Percentiles rank a stretch among this genome's conserved stretches.
Evolutionary conservation across 164 flowering plant species (phyloP).

Genomic region (Buxus sempervirens): DNA sequence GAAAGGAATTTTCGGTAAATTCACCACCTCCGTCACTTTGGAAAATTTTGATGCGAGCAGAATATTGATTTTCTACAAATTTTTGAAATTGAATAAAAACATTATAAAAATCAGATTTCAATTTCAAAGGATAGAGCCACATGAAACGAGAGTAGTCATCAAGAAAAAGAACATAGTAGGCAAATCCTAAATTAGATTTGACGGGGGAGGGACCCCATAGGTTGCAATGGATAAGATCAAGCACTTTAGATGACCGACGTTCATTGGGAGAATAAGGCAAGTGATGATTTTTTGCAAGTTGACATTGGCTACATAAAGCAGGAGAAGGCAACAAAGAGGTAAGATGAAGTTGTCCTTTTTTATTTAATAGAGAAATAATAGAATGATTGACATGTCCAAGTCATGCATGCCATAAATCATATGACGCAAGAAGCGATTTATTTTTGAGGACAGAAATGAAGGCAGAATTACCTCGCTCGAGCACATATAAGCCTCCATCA

Average conservation of each 20-base stretch:
- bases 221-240: background rate
- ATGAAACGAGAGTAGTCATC: background rate
- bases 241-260: background rate
- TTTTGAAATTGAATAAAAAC: background rate
- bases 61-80: background rate
- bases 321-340: background rate
- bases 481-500: background rate
- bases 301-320: background rate
- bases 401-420: background rate
- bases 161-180: background rate
- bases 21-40: background rate
- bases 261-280: background rate
- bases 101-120: background rate
- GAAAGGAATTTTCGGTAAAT: background rate
- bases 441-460: background rate
- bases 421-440: background rate
- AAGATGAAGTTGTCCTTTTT: background rate
- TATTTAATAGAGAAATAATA: conserved; percentile 1
- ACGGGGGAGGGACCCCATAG: background rate
- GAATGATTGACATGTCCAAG: background rate
- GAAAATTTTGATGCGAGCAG: background rate
- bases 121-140: background rate
- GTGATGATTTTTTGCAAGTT: background rate
- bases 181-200: background rate
- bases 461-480: background rate